Percentiles rank a stretch among this genome's conserved stretches.
phyloP scores from a whole-genome alignment of 2,329 filamentous ascomycete species.

The Talaromyces piceae region DNA sequence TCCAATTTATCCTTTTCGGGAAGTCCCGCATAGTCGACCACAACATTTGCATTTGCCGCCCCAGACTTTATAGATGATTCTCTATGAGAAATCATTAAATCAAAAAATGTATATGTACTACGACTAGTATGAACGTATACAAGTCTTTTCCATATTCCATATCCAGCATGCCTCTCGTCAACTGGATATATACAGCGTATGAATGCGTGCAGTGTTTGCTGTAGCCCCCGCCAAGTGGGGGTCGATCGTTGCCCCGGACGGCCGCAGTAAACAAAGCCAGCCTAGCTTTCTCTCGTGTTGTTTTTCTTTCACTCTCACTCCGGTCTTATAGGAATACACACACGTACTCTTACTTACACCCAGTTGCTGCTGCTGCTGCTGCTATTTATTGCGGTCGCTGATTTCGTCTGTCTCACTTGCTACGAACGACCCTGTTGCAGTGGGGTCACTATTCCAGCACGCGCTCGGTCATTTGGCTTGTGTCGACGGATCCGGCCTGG shows the following conservation, averaged over 20 bases:
- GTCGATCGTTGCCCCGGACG: slow-evolving; percentile 5
- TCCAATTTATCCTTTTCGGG: slow-evolving; percentile 31
- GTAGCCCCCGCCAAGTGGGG: no score
- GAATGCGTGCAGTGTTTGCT: no score
- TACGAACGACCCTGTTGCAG: neutral
- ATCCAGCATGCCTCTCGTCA: no score
- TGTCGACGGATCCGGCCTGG: slow-evolving; percentile 10
- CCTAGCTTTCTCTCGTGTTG: slow-evolving; percentile 2
- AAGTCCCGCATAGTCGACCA: no score
- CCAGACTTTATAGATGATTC: no score
- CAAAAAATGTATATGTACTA: no score
- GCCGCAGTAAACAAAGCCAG: slow-evolving; percentile 2
- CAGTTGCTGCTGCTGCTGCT: neutral
- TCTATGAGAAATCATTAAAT: no score
- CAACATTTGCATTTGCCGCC: no score
- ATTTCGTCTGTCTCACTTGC: neutral
- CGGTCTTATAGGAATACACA: no score
- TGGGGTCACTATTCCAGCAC: neutral
- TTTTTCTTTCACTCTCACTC: neutral
- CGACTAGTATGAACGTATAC: no score
- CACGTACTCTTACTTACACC: neutral
- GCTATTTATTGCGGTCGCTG: neutral
- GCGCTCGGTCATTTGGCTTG: slow-evolving; percentile 13
- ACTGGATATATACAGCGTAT: no score
- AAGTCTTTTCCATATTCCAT: no score